Conservation (phyloP, 495 filamentous ascomycete genomes). For the Talaromyces proteolyticus region DNA sequence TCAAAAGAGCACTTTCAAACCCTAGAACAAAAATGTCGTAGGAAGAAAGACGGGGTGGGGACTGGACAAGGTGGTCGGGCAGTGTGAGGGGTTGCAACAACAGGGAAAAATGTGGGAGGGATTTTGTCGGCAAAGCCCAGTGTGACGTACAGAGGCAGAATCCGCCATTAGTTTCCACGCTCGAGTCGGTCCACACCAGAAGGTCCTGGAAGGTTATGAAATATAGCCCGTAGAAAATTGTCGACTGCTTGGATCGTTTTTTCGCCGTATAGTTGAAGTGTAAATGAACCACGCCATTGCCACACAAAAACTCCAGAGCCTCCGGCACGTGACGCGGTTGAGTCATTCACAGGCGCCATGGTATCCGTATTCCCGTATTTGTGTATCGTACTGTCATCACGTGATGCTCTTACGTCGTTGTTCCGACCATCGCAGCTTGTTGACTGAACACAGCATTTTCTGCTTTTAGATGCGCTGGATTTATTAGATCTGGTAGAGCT, state of each 20-base stretch:
- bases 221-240: too few species aligned
- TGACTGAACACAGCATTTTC: too few species aligned
- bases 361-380: neutral
- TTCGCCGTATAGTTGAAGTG: too few species aligned
- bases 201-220: too few species aligned
- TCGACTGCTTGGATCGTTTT: too few species aligned
- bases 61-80: neutral
- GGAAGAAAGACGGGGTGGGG: neutral
- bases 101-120: slow-evolving; percentile 1
- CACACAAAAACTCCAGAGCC: neutral
- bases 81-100: neutral
- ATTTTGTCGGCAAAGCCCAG: too few species aligned
- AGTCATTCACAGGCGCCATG: too few species aligned
- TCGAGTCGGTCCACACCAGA: too few species aligned
- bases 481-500: too few species aligned
- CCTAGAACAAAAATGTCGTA: neutral
- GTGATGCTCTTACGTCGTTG: neutral
- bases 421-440: neutral
- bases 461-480: neutral
- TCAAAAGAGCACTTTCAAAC: neutral
- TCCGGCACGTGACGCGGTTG: neutral
- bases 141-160: slow-evolving; percentile 42
- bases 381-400: neutral
- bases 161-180: too few species aligned
- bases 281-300: too few species aligned